A percentile compares a stretch with the other conserved stretches of the same genome.
phyloP scores from a whole-genome alignment of 2,329 filamentous ascomycete genomes.

The Podosphaera leucotricha region DNA sequence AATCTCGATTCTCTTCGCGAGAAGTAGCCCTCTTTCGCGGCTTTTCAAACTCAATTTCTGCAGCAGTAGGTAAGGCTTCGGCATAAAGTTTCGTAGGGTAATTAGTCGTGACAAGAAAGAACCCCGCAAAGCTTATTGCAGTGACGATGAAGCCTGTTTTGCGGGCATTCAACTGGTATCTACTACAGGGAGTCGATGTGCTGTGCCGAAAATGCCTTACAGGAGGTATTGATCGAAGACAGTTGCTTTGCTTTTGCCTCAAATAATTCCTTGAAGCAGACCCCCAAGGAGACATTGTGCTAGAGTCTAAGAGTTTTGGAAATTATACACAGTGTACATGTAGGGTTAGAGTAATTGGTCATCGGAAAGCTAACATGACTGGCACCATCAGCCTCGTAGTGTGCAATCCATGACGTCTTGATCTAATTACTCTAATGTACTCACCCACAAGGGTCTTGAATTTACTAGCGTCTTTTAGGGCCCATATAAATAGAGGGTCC shows the following conservation, averaged over 20 bases:
- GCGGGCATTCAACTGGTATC: not conserved
- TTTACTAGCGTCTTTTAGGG: too few relatives aligned
- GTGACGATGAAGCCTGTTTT: not conserved
- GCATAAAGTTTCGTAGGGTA: slow-evolving; percentile 5
- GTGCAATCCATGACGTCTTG: not conserved
- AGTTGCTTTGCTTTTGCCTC: not conserved
- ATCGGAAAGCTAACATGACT: too few relatives aligned
- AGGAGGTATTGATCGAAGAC: not conserved
- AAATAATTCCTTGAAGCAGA: not conserved
- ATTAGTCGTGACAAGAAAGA: not conserved
- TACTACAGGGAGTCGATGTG: not conserved
- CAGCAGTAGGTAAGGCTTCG: slow-evolving; percentile 15
- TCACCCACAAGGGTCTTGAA: too few relatives aligned
- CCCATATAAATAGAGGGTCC: too few relatives aligned
- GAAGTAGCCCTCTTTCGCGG: slow-evolving; percentile 30
- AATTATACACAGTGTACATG: not conserved
- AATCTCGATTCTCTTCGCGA: slow-evolving; percentile 48
- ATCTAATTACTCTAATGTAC: not conserved
- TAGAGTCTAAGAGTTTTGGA: not conserved
- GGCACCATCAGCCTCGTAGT: not conserved
- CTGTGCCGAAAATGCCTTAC: not conserved
- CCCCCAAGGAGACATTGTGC: not conserved
- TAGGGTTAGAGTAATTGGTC: not conserved
- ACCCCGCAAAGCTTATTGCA: not conserved
- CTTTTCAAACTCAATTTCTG: slow-evolving; percentile 45